These are phyloP conservation scores for Aspergillus felis DNA, from an alignment of 2,329 filamentous ascomycete genomes.

Conservation along the genomic window DNA sequence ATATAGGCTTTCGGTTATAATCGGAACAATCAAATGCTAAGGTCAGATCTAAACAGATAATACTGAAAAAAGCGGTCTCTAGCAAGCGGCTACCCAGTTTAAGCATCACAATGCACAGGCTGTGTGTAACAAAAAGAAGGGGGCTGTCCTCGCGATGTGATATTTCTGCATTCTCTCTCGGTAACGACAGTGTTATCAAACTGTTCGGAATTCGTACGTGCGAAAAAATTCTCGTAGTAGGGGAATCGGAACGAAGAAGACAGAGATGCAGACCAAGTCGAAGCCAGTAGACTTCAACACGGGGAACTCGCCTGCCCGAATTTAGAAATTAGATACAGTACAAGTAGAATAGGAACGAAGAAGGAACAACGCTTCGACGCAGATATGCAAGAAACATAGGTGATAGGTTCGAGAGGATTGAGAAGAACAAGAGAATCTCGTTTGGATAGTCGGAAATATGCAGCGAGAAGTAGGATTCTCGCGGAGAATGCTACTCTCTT, in stretches of 20 bases:
- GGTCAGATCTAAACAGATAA: background rate
- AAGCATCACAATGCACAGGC: background rate
- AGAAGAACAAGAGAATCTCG: conserved; percentile 15
- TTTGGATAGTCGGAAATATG: conserved; percentile 7
- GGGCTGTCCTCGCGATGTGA: conserved; percentile 1
- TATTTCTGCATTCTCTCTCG: background rate
- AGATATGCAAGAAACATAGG: conserved; percentile 13
- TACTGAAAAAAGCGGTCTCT: background rate
- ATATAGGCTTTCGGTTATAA: background rate
- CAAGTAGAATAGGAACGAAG: conserved; percentile 18
- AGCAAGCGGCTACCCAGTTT: background rate
- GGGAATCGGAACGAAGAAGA: background rate
- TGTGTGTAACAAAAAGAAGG: background rate
- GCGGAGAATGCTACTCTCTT: conserved; percentile 8
- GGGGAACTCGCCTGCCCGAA: conserved; percentile 8
- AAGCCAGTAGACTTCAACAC: conserved; percentile 8
- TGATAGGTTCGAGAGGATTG: conserved; percentile 1
- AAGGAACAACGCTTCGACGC: conserved; percentile 5
- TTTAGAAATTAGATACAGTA: conserved; percentile 31
- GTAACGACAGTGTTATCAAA: background rate
- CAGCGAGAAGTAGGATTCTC: background rate
- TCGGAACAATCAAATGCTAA: background rate
- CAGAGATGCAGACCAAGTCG: conserved; percentile 2
- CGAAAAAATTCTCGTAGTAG: background rate
- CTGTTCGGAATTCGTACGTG: conserved; percentile 3